Base-by-base conservation (phyloP, 495 filamentous ascomycete species). In the Talaromyces wortmannii region DNA sequence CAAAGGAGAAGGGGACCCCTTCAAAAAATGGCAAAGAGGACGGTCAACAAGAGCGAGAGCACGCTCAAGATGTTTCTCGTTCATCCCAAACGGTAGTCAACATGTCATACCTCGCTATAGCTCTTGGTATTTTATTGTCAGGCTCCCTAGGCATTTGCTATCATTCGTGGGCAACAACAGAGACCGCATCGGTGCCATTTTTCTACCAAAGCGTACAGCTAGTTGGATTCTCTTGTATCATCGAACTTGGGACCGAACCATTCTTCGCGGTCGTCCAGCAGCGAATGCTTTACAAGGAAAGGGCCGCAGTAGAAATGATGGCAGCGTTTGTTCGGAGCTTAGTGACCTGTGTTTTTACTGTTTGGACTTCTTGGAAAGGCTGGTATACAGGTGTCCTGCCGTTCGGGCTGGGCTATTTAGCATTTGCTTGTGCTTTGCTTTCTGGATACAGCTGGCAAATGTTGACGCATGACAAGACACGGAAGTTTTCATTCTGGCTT, bases 321-420 rank as follows among this genome's bases (percentile, higher is more conserved):
- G 91, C 91, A 6, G 91, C 91, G 1, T 79, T 96, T 40, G 56
- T 84, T 7, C 83, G 87, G 64, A 96, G 92, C 61, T 45, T 86
- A 10, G 67, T 83, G 10, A 91, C 89, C 0, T 91, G 90, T 56
- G 78, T 71, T 0, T 53, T 72, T 6, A 89, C 83, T 17, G 70
- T 86, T 8, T 86, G 79, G 76, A 82, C 79, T 5, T 70, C 76
- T 48, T 67, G 57, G 47, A 57, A 60, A 5, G 63, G 73, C 1
- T 54, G 61, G 33, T 76, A 85, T 47, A 53, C 87, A 11, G 92
- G 94, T 5, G 84, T 90, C 5, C 66, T 98, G 33, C 91, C 92
- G 1, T 98, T 97, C 68, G 95, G 92, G 0, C 61, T 91, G 18
- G 95, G 95, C 10, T 89, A 97, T 69, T 61, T 90, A n/a, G 78